Percentiles rank a stretch among this genome's conserved stretches.
Conservation (phyloP, 331 rosid species). For the Spiraea crenata region DNA sequence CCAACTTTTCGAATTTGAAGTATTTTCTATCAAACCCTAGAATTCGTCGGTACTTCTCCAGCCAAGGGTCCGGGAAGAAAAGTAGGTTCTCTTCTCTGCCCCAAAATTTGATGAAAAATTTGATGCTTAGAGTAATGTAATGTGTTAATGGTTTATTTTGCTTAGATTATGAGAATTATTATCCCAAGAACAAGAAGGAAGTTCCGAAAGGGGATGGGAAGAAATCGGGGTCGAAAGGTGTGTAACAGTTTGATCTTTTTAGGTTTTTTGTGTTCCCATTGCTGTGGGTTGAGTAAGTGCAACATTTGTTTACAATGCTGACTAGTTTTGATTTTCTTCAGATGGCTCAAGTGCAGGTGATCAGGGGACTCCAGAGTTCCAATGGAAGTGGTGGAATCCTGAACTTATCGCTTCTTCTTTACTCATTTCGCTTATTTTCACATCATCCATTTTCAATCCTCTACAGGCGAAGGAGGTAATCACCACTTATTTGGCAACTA, state of each 20-base stretch:
- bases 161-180: constrained; percentile 36
- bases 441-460: constrained; percentile 48
- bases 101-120: neutral
- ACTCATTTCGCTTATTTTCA: constrained; percentile 47
- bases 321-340: constrained; percentile 23
- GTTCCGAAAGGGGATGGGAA: constrained; percentile 19
- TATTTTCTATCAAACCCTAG: constrained; percentile 26
- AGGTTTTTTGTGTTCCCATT: neutral
- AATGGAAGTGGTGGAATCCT: constrained; percentile 42
- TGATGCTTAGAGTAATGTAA: neutral
- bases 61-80: constrained; percentile 21
- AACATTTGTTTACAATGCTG: neutral
- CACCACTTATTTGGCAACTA: neutral
- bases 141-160: neutral
- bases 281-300: constrained; percentile 7
- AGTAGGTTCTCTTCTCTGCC: constrained; percentile 10
- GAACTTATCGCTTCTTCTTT: constrained; percentile 44
- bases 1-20: constrained; percentile 20
- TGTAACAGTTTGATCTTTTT: neutral
- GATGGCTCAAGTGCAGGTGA: constrained; percentile 60
- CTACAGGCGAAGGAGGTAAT: constrained; percentile 64
- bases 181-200: constrained; percentile 27
- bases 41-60: constrained; percentile 26
- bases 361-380: constrained; percentile 31
- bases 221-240: constrained; percentile 28